Base-by-base conservation (phyloP, 1,139 yeast species). In the Kluyveromyces marxianus region DNA sequence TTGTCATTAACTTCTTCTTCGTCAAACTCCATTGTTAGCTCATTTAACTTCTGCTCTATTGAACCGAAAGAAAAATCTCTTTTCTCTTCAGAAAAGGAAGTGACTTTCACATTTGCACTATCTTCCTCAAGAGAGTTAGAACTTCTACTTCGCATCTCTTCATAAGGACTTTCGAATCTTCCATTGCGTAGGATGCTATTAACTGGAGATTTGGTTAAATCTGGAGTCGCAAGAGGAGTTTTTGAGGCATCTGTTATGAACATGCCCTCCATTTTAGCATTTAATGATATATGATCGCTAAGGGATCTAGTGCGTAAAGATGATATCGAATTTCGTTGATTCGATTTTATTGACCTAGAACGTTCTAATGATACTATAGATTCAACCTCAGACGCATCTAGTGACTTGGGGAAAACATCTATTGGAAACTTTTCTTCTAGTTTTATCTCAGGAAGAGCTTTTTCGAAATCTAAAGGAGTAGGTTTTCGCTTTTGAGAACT, bases 351-450 rank as follows among this genome's bases (percentile, higher is more conserved):
- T 1, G 89, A 81, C 52, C 87, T 69, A 21, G 83, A 76, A 51
- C 90, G 72, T 60, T 84, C 95, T 41, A 84, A 59, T 4, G 87
- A 77, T 1, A 82, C 82, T 50, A 84, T 84, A 42, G 85, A 79
- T 54, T 82, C 87, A 14, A 84, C 86, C 60, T 84, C 95, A 46
- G 75, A 79, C 0, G 76, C 70, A 51, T 74, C 81, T 39, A 84
- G 68, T 3, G 79, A 75, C 57, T 81, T 83, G 0, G 94, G 95
- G 60, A 84, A 84, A 37, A 83, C 65, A 8, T 92, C 90, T 3
- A 62, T 54, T 44, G 61, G 60, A 21, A 57, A 53, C 44, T 53
- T 58, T 6, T 39, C 59, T 48, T 35, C 48, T 38, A 39, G 25
- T 21, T 39, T 38, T 25, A 36, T 14, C 21, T 33, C 37, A 3